Percentiles rank a stretch among this genome's conserved stretches.
Evolutionary conservation across 2,329 filamentous ascomycete species (phyloP).

Genomic region (Tolypocladium pustulatum): DNA sequence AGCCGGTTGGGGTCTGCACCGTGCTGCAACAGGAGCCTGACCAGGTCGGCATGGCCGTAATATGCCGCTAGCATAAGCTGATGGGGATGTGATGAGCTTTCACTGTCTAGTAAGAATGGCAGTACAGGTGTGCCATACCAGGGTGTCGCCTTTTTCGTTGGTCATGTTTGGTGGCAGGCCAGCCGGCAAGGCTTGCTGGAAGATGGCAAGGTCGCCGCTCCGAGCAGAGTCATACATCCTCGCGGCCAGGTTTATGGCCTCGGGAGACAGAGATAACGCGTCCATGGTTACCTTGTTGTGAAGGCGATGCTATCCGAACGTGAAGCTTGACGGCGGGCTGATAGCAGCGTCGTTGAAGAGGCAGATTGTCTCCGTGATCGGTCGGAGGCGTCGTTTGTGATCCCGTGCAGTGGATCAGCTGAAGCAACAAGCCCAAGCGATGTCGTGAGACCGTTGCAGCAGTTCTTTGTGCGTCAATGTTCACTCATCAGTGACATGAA

Average conservation of each 20-base stretch:
- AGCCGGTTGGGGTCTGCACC: constrained; percentile 58
- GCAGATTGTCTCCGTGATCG: background rate
- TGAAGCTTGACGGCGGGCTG: background rate
- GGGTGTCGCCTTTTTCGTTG: constrained; percentile 63
- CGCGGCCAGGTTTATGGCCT: constrained; percentile 54
- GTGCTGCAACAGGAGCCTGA: constrained; percentile 47
- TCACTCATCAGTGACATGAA: background rate
- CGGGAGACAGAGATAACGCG: constrained; percentile 25
- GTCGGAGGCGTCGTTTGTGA: no score
- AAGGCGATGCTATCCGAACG: background rate
- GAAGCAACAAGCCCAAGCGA: background rate
- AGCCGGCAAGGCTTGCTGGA: constrained; percentile 53
- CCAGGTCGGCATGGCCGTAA: constrained; percentile 52
- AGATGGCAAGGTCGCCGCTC: constrained; percentile 42
- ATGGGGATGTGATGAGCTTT: background rate
- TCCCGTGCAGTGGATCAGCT: no score
- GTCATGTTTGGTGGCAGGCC: constrained; percentile 61
- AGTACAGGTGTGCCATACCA: constrained; percentile 30
- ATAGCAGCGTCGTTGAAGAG: background rate
- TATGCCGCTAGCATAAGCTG: constrained; percentile 65
- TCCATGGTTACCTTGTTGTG: background rate
- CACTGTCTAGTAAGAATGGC: background rate
- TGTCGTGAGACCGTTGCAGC: background rate
- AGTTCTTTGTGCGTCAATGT: background rate
- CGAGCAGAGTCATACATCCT: constrained; percentile 60